Base-by-base conservation (phyloP, 1,139 yeast species). In the Zygosaccharomyces sapae region DNA sequence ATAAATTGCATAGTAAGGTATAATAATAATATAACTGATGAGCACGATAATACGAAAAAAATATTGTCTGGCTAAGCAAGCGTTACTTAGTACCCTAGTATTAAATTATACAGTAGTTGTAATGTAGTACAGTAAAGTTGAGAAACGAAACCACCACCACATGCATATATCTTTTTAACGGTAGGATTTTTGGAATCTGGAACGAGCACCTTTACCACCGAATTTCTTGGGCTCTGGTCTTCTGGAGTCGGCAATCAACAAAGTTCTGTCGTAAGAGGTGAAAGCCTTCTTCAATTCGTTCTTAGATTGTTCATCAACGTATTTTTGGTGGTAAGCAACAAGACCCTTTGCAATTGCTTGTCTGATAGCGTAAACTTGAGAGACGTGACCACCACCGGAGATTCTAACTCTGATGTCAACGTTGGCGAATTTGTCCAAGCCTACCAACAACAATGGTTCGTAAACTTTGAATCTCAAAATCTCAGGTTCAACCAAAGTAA, bases 181-280 rank as follows among this genome's bases (percentile, higher is more conserved):
- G 95, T 92, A 92, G 77, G 98, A 92, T 79, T 92, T 92, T 84
- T 92, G 98, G 97, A 87, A 92, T 83, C 97, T 90, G 74, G 98
- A 94, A 82, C 98, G 92, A 80, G 98, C 98, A 88, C 98, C 98
- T 79, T 95, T 96, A 84, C 98, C 98, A 83, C 98, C 98, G 81
- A 90, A 92, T 83, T 92, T 92, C 97, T 92, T 92, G 85, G 98
- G 98, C 83, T 92, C 98, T 85, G 90, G 85, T 84, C 95, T 92
- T 86, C 98, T 89, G 70, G 97, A 82, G 77, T 92, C 98, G 69
- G 98, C 98, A 76, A 92, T 94, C 78, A 92, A 86, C 76, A 92
- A 85, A 75, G 98, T 89, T 82, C 96, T 90, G 92, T 92, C 98
- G 85, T 90, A 94, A 70, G 96, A 75, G 63, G 94, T 82, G 78